These are phyloP conservation scores for Colletotrichum sp. DNA, from an alignment of 2,329 filamentous ascomycete genomes.

Conservation along the genomic window DNA sequence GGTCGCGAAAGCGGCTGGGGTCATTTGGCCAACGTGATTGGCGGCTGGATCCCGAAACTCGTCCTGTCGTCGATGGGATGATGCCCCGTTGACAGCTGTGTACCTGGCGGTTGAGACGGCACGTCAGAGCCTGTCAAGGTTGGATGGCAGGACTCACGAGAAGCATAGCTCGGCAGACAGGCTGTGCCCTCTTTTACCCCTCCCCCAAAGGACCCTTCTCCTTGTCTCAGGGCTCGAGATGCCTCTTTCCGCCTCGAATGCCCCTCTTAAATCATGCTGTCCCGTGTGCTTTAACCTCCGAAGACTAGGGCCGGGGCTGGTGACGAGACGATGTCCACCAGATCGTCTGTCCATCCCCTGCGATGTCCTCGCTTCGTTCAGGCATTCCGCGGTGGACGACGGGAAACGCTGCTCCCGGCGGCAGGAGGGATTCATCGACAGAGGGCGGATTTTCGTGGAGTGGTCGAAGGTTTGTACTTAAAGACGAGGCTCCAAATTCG, in stretches of 20 bases:
- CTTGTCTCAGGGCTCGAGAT: neutral
- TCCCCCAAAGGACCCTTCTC: neutral
- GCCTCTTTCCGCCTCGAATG: neutral
- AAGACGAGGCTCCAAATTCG: neutral
- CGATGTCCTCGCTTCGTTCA: neutral
- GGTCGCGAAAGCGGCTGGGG: neutral
- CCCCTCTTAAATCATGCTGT: neutral
- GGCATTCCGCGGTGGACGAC: neutral
- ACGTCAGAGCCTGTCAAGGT: neutral
- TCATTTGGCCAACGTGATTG: neutral
- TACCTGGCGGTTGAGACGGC: neutral
- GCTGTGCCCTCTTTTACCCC: neutral
- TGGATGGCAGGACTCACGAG: constrained; percentile 8
- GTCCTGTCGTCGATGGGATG: constrained; percentile 7
- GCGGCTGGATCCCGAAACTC: neutral
- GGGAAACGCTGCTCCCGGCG: constrained; percentile 5
- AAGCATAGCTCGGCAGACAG: neutral
- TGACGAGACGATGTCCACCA: neutral
- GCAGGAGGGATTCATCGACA: constrained; percentile 19
- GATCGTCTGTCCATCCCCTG: neutral
- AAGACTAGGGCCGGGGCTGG: neutral
- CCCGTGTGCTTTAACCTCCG: neutral
- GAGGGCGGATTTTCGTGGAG: neutral
- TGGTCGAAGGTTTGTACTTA: neutral
- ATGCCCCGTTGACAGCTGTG: neutral